These are phyloP conservation scores for Tricholoma bakamatsutake DNA, from an alignment of 768 basidiomycete species.

Conservation along the genomic window DNA sequence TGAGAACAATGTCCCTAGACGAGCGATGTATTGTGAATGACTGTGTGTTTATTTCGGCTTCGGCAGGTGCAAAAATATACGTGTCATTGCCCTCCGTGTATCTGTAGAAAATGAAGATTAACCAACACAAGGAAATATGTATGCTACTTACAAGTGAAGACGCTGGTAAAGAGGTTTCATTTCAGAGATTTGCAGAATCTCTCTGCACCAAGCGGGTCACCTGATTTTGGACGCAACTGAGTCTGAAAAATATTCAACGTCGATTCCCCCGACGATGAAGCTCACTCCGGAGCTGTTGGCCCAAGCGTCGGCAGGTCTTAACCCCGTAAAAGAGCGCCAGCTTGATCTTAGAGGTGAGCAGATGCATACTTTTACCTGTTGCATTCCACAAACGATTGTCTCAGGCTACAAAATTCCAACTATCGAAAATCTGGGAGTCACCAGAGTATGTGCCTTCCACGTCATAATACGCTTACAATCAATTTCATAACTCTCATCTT, in stretches of 20 bases:
- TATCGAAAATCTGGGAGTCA: constrained; percentile 95
- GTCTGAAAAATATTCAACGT: constrained; percentile 29
- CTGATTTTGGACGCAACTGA: constrained; percentile 33
- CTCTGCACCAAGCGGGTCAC: constrained; percentile 8
- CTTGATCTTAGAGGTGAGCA: constrained; percentile 80
- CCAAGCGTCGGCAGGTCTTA: constrained; percentile 72
- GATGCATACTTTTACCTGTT: constrained; percentile 3
- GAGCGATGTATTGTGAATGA: constrained; percentile 67
- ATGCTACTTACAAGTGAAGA: constrained; percentile 54
- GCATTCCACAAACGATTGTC: constrained; percentile 17
- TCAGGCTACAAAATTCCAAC: constrained; percentile 39
- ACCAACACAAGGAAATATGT: background rate
- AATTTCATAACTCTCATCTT: constrained; percentile 8
- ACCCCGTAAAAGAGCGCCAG: constrained; percentile 84
- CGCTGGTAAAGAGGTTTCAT: constrained; percentile 72
- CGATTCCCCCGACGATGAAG: constrained; percentile 57
- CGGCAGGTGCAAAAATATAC: constrained; percentile 68
- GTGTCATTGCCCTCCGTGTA: constrained; percentile 68
- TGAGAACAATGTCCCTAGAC: constrained; percentile 71
- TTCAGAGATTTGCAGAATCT: constrained; percentile 20
- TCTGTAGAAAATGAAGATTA: constrained; percentile 30
- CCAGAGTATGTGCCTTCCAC: constrained; percentile 50
- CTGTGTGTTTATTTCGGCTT: constrained; percentile 52
- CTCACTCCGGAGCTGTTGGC: constrained; percentile 90
- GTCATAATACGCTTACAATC: constrained; percentile 8